These are phyloP conservation scores for Xylariaceae sp. DNA, from an alignment of 2,329 filamentous ascomycete species.

Conservation along the genomic window DNA sequence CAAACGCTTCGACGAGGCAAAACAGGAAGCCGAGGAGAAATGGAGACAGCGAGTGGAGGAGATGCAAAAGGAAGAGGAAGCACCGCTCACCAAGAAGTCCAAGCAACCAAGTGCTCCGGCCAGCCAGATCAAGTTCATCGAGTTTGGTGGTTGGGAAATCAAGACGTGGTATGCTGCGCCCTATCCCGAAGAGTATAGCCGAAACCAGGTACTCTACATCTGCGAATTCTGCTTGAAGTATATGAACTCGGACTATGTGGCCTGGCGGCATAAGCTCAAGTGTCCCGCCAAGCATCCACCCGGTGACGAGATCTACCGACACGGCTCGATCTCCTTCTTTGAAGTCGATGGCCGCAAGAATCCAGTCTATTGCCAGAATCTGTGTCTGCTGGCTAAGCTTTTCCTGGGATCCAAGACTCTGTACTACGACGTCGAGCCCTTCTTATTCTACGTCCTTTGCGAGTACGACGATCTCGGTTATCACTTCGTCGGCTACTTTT, in stretches of 20 bases:
- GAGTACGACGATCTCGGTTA: conserved; percentile 89
- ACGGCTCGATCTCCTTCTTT: conserved; percentile 88
- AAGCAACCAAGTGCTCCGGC: conserved; percentile 79
- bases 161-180: conserved; percentile 99
- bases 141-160: conserved; percentile 96
- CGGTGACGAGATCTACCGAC: conserved; percentile 94
- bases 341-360: conserved; percentile 97
- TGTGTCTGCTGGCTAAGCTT: conserved; percentile 91
- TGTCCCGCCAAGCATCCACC: conserved; percentile 95
- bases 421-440: conserved; percentile 97
- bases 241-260: conserved; percentile 98
- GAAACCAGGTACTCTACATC: conserved; percentile 95
- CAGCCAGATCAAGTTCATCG: conserved; percentile 97
- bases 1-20: conserved; percentile 82
- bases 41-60: conserved; percentile 67
- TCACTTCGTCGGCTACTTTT: conserved; percentile 98
- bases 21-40: conserved; percentile 85
- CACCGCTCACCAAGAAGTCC: conserved; percentile 55
- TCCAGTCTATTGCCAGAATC: conserved; percentile 96
- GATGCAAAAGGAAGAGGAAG: conserved; percentile 61
- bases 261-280: conserved; percentile 96
- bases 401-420: conserved; percentile 98
- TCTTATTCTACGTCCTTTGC: conserved; percentile 95
- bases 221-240: conserved; percentile 99
- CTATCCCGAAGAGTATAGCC: conserved; percentile 96